phyloP scores from a whole-genome alignment of 2,329 filamentous ascomycete genomes.

The Penicillium sp. region DNA sequence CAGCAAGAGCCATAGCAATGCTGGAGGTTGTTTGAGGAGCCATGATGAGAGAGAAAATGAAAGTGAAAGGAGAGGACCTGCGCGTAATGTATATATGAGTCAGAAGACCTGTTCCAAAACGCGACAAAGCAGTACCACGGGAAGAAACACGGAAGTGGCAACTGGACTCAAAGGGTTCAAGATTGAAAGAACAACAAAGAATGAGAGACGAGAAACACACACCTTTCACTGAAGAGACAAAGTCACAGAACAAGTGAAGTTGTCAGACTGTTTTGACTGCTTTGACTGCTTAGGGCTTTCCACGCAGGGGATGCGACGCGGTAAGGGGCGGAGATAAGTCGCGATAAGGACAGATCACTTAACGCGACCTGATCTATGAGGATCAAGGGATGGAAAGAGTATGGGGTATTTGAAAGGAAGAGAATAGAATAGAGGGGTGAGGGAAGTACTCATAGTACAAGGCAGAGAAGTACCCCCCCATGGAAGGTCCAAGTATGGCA shows the following conservation, averaged over 20 bases:
- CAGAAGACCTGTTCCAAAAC: constrained; percentile 21
- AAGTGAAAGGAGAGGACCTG: constrained; percentile 9
- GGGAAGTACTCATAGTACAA: constrained; percentile 5
- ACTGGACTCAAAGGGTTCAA: constrained; percentile 1
- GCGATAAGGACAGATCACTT: constrained; percentile 12
- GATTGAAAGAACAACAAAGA: neutral
- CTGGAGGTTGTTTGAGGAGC: constrained; percentile 47
- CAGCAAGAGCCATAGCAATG: constrained; percentile 53
- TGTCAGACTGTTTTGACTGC: neutral
- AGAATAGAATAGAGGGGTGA: constrained; percentile 5
- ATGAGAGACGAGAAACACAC: constrained; percentile 1
- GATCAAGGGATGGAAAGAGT: neutral
- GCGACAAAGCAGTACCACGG: constrained; percentile 19
- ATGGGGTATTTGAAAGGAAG: neutral
- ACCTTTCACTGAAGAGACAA: constrained; percentile 23
- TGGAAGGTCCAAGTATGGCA: constrained; percentile 20
- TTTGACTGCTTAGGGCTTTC: constrained; percentile 15
- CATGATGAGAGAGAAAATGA: constrained; percentile 38
- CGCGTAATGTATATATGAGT: constrained; percentile 24
- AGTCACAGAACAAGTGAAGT: constrained; percentile 13
- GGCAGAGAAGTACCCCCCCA: constrained; percentile 9
- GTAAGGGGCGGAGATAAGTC: constrained; percentile 18
- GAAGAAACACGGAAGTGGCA: constrained; percentile 16
- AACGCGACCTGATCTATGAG: neutral
- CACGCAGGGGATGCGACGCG: constrained; percentile 24